Evolutionary conservation across 2,329 filamentous ascomycete species (phyloP).

Genomic region (Dissoconium aciculare): DNA sequence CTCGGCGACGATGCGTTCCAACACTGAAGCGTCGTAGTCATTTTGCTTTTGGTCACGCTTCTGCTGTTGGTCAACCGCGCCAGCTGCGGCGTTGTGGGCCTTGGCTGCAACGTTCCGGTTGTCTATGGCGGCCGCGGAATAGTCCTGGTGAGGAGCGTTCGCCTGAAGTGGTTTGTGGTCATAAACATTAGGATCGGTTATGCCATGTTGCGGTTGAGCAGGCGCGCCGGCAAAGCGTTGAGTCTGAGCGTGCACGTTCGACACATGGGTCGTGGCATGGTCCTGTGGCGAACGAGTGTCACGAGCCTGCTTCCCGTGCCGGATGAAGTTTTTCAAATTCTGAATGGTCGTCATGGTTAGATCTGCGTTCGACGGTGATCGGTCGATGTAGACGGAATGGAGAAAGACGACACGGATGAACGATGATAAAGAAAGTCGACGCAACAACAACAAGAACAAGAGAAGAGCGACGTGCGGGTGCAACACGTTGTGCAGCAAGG

Average conservation of each 20-base stretch:
- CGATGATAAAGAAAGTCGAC: not conserved
- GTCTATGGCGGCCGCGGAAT: slow-evolving; percentile 46
- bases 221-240: slow-evolving; percentile 35
- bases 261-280: slow-evolving; percentile 48
- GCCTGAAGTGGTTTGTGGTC: slow-evolving; percentile 39
- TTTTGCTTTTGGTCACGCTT: slow-evolving; percentile 34
- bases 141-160: slow-evolving; percentile 36
- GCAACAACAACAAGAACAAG: too few relatives aligned
- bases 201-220: slow-evolving; percentile 28
- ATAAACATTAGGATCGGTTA: slow-evolving; percentile 47
- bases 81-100: slow-evolving; percentile 49
- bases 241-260: slow-evolving; percentile 49
- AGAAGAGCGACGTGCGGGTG: too few relatives aligned
- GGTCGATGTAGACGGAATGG: not conserved
- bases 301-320: slow-evolving; percentile 91
- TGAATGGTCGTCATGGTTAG: slow-evolving; percentile 59
- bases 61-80: slow-evolving; percentile 48
- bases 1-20: slow-evolving; percentile 78
- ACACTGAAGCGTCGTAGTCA: slow-evolving; percentile 46
- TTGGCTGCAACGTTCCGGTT: slow-evolving; percentile 53
- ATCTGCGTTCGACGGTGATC: slow-evolving; percentile 1
- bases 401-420: not conserved
- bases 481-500: too few relatives aligned
- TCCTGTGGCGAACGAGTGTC: slow-evolving; percentile 43
- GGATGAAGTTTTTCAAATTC: slow-evolving; percentile 95